phyloP scores from a whole-genome alignment of 306 rosid species.

The Pyrus bretschneideri region DNA sequence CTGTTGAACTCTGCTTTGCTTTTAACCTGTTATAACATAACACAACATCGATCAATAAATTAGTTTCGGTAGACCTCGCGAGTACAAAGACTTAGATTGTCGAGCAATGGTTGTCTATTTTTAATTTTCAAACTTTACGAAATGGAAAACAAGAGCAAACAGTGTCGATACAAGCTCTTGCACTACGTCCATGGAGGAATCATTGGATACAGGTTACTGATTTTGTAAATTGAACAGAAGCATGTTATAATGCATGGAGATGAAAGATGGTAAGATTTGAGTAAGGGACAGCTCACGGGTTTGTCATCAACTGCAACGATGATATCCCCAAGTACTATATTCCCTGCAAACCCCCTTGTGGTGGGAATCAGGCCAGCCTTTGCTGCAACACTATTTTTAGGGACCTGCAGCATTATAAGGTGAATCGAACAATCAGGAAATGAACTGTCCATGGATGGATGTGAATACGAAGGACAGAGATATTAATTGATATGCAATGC shows the following conservation, averaged over 20 bases:
- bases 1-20: slow-evolving; percentile 75
- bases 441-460: not conserved
- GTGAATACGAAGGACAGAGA: not conserved
- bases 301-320: slow-evolving; percentile 70
- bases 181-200: too few relatives aligned
- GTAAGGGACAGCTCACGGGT: slow-evolving; percentile 50
- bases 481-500: not conserved
- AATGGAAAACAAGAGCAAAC: too few relatives aligned
- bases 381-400: slow-evolving; percentile 72
- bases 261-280: slow-evolving; percentile 1
- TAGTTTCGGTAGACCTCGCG: too few relatives aligned
- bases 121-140: too few relatives aligned
- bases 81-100: too few relatives aligned
- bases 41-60: not conserved
- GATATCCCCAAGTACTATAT: slow-evolving; percentile 80
- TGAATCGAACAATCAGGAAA: slow-evolving; percentile 1
- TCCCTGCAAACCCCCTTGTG: slow-evolving; percentile 83
- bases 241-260: not conserved
- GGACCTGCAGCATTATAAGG: slow-evolving; percentile 47
- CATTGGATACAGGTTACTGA: too few relatives aligned
- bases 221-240: too few relatives aligned
- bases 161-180: too few relatives aligned
- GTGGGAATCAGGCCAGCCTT: slow-evolving; percentile 80
- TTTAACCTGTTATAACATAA: slow-evolving; percentile 47
- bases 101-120: too few relatives aligned